Conservation (phyloP, 441 rosid genomes). For the Erodium chrysanthum region DNA sequence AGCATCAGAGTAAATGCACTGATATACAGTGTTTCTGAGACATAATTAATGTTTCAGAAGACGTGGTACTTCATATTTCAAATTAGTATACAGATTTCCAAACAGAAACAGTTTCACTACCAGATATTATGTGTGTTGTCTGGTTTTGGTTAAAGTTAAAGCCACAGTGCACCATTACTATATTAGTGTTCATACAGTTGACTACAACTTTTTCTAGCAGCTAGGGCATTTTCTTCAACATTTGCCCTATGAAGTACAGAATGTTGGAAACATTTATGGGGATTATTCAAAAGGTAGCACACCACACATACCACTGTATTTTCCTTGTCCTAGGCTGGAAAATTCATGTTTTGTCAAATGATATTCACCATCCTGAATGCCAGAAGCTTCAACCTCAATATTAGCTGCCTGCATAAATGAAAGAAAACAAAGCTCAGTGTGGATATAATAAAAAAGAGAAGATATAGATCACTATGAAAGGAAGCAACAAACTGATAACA, state of each 20-base stretch:
- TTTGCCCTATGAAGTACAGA: not conserved
- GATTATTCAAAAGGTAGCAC: not conserved
- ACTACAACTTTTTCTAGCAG: not conserved
- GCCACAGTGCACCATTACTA: not conserved
- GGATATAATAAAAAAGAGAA: not conserved
- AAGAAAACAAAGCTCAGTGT: not conserved
- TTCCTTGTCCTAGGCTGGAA: conserved; percentile 53
- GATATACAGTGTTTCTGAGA: not conserved
- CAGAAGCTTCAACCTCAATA: conserved; percentile 62
- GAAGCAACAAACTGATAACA: not conserved
- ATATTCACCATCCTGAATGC: conserved; percentile 52
- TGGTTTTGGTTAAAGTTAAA: not conserved
- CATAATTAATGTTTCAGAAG: not conserved
- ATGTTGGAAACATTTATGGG: not conserved
- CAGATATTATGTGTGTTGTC: not conserved
- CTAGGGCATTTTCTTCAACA: not conserved
- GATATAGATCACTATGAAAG: not conserved
- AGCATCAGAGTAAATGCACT: not conserved
- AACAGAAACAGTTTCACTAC: not conserved
- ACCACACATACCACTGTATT: conserved; percentile 53
- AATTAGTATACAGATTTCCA: not conserved
- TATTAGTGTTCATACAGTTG: not conserved
- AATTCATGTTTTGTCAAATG: conserved; percentile 53
- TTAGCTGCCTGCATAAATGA: conserved; percentile 58
- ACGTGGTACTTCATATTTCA: not conserved